Conservation (phyloP, 2,329 filamentous ascomycete species). For the Neodidymelliopsis sp. region DNA sequence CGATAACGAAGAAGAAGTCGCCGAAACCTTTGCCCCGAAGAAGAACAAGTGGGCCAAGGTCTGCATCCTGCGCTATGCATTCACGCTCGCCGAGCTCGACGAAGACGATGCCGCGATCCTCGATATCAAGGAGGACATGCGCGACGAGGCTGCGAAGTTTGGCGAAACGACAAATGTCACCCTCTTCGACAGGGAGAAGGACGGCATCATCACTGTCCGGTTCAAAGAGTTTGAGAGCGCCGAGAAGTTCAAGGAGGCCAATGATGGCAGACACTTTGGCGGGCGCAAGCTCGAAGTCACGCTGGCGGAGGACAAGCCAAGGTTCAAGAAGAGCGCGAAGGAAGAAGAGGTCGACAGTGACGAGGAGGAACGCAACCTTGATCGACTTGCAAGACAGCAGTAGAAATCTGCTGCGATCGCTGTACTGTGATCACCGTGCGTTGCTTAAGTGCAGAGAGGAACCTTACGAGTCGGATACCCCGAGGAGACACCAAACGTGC, state of each 20-base stretch:
- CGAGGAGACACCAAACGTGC: neutral
- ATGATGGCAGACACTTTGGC: slow-evolving; percentile 31
- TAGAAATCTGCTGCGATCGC: neutral
- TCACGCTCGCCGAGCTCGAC: slow-evolving; percentile 83
- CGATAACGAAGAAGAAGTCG: slow-evolving; percentile 73
- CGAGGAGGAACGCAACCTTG: slow-evolving; percentile 31
- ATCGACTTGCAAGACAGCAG: slow-evolving; percentile 17
- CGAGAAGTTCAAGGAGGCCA: slow-evolving; percentile 34
- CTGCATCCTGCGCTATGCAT: slow-evolving; percentile 92
- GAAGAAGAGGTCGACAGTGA: slow-evolving; percentile 32
- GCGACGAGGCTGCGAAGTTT: slow-evolving; percentile 85
- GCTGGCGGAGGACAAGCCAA: slow-evolving; percentile 39
- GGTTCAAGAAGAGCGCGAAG: slow-evolving; percentile 41
- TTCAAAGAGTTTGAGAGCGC: slow-evolving; percentile 76
- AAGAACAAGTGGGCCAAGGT: slow-evolving; percentile 74
- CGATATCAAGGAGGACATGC: slow-evolving; percentile 94
- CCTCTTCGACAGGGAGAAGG: slow-evolving; percentile 84
- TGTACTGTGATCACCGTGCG: no score
- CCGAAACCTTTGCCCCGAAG: slow-evolving; percentile 53
- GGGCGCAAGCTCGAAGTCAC: slow-evolving; percentile 23
- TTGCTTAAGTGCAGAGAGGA: no score
- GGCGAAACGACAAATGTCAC: slow-evolving; percentile 91
- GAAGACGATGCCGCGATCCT: slow-evolving; percentile 83
- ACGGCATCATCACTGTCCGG: slow-evolving; percentile 84
- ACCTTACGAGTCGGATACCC: neutral